A percentile compares a stretch with the other conserved stretches of the same genome.
These are phyloP conservation scores for Pseudocercospora ulei DNA, from an alignment of 2,329 filamentous ascomycete genomes.

Conservation along the genomic window DNA sequence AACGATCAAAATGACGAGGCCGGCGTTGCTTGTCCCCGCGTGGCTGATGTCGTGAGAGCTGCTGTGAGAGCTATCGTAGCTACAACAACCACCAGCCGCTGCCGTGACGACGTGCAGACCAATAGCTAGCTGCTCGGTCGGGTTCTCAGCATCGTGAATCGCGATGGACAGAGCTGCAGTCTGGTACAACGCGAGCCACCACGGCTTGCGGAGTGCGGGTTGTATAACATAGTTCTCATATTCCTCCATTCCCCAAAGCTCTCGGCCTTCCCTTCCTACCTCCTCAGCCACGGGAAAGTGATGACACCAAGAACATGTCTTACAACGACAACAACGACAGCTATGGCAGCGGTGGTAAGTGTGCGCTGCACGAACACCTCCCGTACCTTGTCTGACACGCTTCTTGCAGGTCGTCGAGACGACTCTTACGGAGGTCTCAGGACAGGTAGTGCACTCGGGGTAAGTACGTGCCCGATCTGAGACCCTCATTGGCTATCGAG, in stretches of 20 bases:
- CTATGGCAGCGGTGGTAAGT: constrained; percentile 12
- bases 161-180: not conserved
- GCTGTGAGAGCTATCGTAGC: not conserved
- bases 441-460: constrained; percentile 14
- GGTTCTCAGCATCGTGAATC: constrained; percentile 3
- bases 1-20: constrained; percentile 3
- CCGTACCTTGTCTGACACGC: constrained; percentile 11
- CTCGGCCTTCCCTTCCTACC: not conserved
- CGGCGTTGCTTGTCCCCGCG: constrained; percentile 3
- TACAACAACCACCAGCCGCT: constrained; percentile 2
- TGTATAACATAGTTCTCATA: constrained; percentile 4
- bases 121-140: constrained; percentile 2
- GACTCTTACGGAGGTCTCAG: constrained; percentile 8
- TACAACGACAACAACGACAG: constrained; percentile 15
- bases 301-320: constrained; percentile 15
- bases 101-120: constrained; percentile 8
- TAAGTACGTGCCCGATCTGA: constrained; percentile 12
- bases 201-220: not conserved
- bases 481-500: constrained; percentile 10
- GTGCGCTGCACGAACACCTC: not conserved
- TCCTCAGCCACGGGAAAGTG: not conserved
- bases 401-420: constrained; percentile 11
- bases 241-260: not conserved
- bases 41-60: constrained; percentile 3
- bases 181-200: constrained; percentile 3